Conservation (phyloP, 352 stramenopile genomes). For the Pythium brachiatum region DNA sequence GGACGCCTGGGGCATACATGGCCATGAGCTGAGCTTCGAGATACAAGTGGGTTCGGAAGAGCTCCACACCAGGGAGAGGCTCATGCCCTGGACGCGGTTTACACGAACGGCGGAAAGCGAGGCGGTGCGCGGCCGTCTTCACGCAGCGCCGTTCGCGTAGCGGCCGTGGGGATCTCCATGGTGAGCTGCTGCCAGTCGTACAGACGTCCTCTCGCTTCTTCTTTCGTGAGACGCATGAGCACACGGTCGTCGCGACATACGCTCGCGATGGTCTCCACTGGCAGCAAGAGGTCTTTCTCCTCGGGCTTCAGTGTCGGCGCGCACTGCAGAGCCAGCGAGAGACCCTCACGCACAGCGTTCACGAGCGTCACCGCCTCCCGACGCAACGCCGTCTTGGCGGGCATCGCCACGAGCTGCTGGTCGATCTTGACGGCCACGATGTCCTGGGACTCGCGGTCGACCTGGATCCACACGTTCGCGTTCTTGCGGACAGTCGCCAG, state of each 20-base stretch:
- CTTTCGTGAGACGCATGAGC: slow-evolving; percentile 41
- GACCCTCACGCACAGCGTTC: slow-evolving; percentile 48
- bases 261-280: slow-evolving; percentile 27
- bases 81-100: too few relatives aligned
- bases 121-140: slow-evolving; percentile 5
- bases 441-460: slow-evolving; percentile 42
- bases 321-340: slow-evolving; percentile 52
- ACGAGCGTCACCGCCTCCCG: slow-evolving; percentile 38
- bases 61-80: neutral
- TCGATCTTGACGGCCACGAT: slow-evolving; percentile 69
- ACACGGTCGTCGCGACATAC: slow-evolving; percentile 42
- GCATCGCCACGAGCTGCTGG: slow-evolving; percentile 46
- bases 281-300: slow-evolving; percentile 23
- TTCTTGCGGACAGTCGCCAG: slow-evolving; percentile 15
- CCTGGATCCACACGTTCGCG: slow-evolving; percentile 67
- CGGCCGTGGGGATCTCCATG: slow-evolving; percentile 29
- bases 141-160: slow-evolving; percentile 3
- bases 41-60: neutral
- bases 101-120: slow-evolving; percentile 17
- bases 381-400: slow-evolving; percentile 42
- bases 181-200: slow-evolving; percentile 54
- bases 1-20: neutral
- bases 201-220: slow-evolving; percentile 20
- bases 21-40: neutral
- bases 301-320: slow-evolving; percentile 17